A percentile compares a stretch with the other conserved stretches of the same genome.
These are phyloP conservation scores for Penicillium psychrofluorescens DNA, from an alignment of 495 filamentous ascomycete species.

Conservation along the genomic window DNA sequence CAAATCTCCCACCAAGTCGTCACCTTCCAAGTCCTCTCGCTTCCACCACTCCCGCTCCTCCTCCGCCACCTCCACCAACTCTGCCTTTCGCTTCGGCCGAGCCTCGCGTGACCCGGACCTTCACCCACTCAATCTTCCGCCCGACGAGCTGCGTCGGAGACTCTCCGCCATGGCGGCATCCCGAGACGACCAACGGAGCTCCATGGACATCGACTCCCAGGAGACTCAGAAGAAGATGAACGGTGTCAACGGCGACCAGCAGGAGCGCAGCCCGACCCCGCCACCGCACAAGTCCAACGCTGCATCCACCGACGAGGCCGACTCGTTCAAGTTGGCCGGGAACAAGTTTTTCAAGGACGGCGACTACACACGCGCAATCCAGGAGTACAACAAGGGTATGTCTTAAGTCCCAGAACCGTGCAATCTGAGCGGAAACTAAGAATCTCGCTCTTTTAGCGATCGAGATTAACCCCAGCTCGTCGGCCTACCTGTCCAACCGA, in stretches of 20 bases:
- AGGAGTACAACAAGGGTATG: conserved; percentile 90
- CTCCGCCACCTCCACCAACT: conserved; percentile 15
- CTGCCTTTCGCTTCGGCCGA: conserved; percentile 18
- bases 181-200: conserved; percentile 47
- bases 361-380: conserved; percentile 76
- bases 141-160: conserved; percentile 69
- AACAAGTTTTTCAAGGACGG: conserved; percentile 95
- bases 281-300: conserved; percentile 64
- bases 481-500: conserved; percentile 91
- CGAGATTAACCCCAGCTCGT: conserved; percentile 56
- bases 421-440: too few relatives aligned
- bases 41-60: conserved; percentile 29
- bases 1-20: conserved; percentile 22
- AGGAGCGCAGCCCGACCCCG: conserved; percentile 60
- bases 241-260: conserved; percentile 39
- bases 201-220: conserved; percentile 72
- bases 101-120: conserved; percentile 58
- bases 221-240: conserved; percentile 47
- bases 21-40: conserved; percentile 18
- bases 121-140: conserved; percentile 82
- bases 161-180: conserved; percentile 63
- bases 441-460: conserved; percentile 51
- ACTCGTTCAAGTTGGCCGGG: conserved; percentile 82
- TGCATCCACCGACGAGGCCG: conserved; percentile 63
- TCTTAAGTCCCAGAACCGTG: not conserved